phyloP scores from a whole-genome alignment of 495 filamentous ascomycete genomes.

The Cetradonia linearis region DNA sequence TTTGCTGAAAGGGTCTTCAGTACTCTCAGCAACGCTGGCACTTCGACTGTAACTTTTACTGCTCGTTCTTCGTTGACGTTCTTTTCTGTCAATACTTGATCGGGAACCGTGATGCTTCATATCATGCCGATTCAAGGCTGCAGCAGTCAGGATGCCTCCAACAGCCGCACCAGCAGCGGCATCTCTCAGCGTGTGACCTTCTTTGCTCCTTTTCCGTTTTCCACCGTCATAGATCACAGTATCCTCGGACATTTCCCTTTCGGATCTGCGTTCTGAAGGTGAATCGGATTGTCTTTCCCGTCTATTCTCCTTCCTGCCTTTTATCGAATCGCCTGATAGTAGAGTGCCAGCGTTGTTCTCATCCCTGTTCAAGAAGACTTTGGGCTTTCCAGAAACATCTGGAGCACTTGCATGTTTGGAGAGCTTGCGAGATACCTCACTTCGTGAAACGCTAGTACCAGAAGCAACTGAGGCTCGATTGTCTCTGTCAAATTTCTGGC shows the following conservation, averaged over 20 bases:
- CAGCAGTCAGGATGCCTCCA: conserved; percentile 49
- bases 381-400: conserved; percentile 52
- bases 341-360: conserved; percentile 49
- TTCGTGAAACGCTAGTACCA: conserved; percentile 51
- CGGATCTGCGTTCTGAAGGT: conserved; percentile 37
- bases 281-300: conserved; percentile 36
- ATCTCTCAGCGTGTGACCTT: conserved; percentile 40
- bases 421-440: conserved; percentile 46
- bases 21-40: conserved; percentile 47
- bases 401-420: conserved; percentile 63
- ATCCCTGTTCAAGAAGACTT: conserved; percentile 52
- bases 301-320: conserved; percentile 39
- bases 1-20: conserved; percentile 50
- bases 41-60: conserved; percentile 46
- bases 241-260: conserved; percentile 36
- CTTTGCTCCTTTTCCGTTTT: conserved; percentile 50
- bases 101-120: conserved; percentile 55
- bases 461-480: conserved; percentile 51
- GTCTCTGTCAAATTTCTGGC: conserved; percentile 50
- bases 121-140: conserved; percentile 55
- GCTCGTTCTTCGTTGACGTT: conserved; percentile 38
- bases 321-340: conserved; percentile 45
- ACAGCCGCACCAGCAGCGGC: conserved; percentile 46
- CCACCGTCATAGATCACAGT: conserved; percentile 44
- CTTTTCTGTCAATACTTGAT: conserved; percentile 44